Evolutionary conservation across 495 filamentous ascomycete genomes (phyloP).

Genomic region (Tuber melanosporum): DNA sequence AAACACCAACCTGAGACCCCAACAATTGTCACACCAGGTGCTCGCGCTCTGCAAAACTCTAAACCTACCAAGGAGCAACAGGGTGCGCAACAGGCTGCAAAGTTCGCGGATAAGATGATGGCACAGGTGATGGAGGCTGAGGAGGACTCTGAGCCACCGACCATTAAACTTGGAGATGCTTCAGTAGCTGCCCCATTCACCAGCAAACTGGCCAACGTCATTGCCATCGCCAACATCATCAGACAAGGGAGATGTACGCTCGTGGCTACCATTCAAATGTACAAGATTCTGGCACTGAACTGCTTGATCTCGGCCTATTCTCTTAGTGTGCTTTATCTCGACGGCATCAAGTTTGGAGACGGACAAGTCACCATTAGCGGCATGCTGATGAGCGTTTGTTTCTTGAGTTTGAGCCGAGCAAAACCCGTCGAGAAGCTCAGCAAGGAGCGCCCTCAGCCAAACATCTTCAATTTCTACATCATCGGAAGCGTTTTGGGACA

Average conservation of each 20-base stretch:
- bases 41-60: slow-evolving; percentile 60
- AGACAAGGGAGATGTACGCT: slow-evolving; percentile 94
- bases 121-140: slow-evolving; percentile 84
- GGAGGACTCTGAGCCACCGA: slow-evolving; percentile 83
- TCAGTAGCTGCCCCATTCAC: slow-evolving; percentile 97
- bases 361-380: slow-evolving; percentile 97
- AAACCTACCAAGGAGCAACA: slow-evolving; percentile 53
- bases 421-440: slow-evolving; percentile 91
- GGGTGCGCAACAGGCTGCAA: slow-evolving; percentile 62
- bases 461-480: slow-evolving; percentile 99
- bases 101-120: slow-evolving; percentile 81
- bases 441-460: slow-evolving; percentile 94
- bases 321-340: slow-evolving; percentile 88
- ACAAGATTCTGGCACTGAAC: slow-evolving; percentile 98
- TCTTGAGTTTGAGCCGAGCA: slow-evolving; percentile 90
- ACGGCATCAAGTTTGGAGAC: slow-evolving; percentile 99
- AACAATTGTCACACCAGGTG: slow-evolving; percentile 63
- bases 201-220: slow-evolving; percentile 91
- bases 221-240: slow-evolving; percentile 97
- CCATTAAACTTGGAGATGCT: slow-evolving; percentile 95
- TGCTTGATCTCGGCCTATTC: slow-evolving; percentile 98
- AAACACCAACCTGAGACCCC: slow-evolving; percentile 47
- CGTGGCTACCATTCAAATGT: slow-evolving; percentile 99
- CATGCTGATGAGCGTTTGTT: slow-evolving; percentile 99
- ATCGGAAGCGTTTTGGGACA: slow-evolving; percentile 96